Base-by-base conservation (phyloP, 805 yeast genomes). In the Wickerhamomyces xylosicus region DNA sequence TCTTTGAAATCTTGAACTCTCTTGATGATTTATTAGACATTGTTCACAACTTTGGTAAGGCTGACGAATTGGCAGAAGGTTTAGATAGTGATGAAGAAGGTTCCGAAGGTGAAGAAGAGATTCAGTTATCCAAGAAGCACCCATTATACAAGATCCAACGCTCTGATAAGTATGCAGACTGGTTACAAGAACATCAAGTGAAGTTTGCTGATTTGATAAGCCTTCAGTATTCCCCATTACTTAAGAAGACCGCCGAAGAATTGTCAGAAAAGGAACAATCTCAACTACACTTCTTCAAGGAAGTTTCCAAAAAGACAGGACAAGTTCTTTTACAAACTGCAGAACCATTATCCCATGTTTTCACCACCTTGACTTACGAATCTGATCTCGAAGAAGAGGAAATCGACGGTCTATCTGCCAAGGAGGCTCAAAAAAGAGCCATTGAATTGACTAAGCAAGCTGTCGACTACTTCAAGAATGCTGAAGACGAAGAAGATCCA, bases 401-500 rank as follows among this genome's bases (percentile, higher is more conserved):
- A 19, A 46, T 49, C 14, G 52, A 49, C 6, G 57, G 56, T 1
- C 38, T 37, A 15, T 35, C 47, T 14, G 54, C 63, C 1, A 55
- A 63, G 22, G 57, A 63, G n/a, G 74, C 83, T 0, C 77, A 71
- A 42, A 48, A 53, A 18, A 64, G 65, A 33, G 76, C 85, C 1
- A 61, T 70, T 31, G 59, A 63, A 2, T 57, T 68, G 28, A 71
- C 77, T 10, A 48, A 56, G 9, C 60, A 58, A 16, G 94, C 94
- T 0, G 63, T 83, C 19, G 61, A 65, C 31, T 72, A 73, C 50
- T 63, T 87, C 39, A 59, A 65, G 39, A 60, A 64, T 39, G 80
- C 87, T 0, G 74, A 79, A 55, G 76, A 76, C 37, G 77, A 74
- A 16, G 84, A 79, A 35, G 85, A 81, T 32, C 94, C 95, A 0